These are phyloP conservation scores for Fusarium veterinarium DNA, from an alignment of 2,329 filamentous ascomycete genomes.

Conservation along the genomic window DNA sequence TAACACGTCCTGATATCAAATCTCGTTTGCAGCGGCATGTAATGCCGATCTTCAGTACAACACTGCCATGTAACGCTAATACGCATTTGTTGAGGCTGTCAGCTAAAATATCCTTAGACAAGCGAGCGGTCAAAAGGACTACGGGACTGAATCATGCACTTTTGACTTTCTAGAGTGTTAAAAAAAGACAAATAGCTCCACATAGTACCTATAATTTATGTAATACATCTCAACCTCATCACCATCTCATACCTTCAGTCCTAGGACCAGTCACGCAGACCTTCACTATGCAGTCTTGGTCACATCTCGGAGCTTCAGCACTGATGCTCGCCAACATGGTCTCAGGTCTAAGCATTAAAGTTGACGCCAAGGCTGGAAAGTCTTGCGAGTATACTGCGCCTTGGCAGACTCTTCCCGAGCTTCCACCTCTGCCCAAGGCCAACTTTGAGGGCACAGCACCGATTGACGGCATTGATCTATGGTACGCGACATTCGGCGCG, in stretches of 20 bases:
- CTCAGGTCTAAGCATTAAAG: not conserved
- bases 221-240: not conserved
- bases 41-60: not conserved
- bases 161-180: not conserved
- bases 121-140: not conserved
- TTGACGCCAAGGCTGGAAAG: not conserved
- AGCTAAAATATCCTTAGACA: not conserved
- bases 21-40: not conserved
- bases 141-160: not conserved
- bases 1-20: not conserved
- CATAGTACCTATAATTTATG: too few species aligned
- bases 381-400: not conserved
- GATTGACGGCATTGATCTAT: not conserved
- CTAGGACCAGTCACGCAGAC: not conserved
- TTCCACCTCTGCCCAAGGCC: not conserved
- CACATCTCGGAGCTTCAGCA: not conserved
- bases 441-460: not conserved
- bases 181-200: not conserved
- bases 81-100: not conserved
- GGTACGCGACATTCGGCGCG: not conserved
- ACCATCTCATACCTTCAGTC: accelerated
- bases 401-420: not conserved
- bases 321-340: not conserved
- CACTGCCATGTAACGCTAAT: not conserved
- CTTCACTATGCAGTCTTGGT: not conserved